A percentile compares a stretch with the other conserved stretches of the same genome.
Conservation (phyloP, 1,139 yeast genomes). For the Scheffersomyces quercinus region DNA sequence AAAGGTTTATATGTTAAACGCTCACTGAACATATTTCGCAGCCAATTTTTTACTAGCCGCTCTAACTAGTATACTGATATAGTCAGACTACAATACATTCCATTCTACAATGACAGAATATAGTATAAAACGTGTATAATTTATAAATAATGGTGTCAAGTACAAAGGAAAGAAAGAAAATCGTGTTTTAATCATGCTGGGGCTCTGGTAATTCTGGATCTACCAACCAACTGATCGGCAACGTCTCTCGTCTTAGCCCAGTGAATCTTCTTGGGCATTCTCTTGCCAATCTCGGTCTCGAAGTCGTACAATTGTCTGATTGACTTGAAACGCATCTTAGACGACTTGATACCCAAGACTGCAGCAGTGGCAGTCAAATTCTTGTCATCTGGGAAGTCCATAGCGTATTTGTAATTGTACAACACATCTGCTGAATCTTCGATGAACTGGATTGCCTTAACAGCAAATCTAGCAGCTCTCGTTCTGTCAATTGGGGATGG, state of each 20-base stretch:
- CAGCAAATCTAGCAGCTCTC: constrained; percentile 67
- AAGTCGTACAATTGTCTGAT: constrained; percentile 76
- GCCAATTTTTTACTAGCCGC: no score
- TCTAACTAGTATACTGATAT: no score
- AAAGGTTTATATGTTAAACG: background rate
- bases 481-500: constrained; percentile 81
- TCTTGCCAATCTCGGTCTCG: constrained; percentile 75
- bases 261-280: constrained; percentile 88
- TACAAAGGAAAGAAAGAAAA: background rate
- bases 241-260: constrained; percentile 77
- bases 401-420: constrained; percentile 23
- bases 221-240: constrained; percentile 85
- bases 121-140: no score
- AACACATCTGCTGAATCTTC: constrained; percentile 42
- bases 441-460: constrained; percentile 68
- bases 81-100: no score
- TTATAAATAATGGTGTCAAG: no score
- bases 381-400: constrained; percentile 38
- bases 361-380: constrained; percentile 63
- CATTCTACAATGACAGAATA: no score
- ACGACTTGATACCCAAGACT: constrained; percentile 81
- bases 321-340: constrained; percentile 73
- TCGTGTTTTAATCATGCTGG: background rate
- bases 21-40: background rate
- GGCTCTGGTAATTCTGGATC: constrained; percentile 33